A percentile compares a stretch with the other conserved stretches of the same genome.
phyloP scores from a whole-genome alignment of 2,329 filamentous ascomycete species.

The Penicillium griseofulvum region DNA sequence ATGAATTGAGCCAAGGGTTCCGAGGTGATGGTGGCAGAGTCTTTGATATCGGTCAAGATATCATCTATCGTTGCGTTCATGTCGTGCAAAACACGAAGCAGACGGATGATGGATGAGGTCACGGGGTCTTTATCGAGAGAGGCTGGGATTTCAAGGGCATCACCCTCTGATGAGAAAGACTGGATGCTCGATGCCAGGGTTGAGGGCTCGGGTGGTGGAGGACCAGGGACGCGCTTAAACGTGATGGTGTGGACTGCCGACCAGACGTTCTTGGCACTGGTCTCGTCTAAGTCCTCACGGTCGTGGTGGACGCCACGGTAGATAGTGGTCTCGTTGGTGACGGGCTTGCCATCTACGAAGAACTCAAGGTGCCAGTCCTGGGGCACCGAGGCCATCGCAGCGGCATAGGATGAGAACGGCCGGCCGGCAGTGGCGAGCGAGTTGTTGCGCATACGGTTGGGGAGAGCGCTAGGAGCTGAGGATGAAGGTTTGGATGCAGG shows the following conservation, averaged over 20 bases:
- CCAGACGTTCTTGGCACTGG: slow-evolving; percentile 77
- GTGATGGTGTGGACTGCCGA: slow-evolving; percentile 86
- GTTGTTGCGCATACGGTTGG: slow-evolving; percentile 26
- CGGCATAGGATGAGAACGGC: slow-evolving; percentile 73
- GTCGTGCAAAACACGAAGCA: slow-evolving; percentile 87
- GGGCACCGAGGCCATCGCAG: slow-evolving; percentile 73
- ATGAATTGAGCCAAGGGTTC: slow-evolving; percentile 93
- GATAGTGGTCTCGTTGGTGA: slow-evolving; percentile 90
- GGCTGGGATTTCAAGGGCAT: slow-evolving; percentile 64
- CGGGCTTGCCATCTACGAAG: slow-evolving; percentile 75
- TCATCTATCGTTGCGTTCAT: slow-evolving; percentile 93
- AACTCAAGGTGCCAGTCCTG: slow-evolving; percentile 99
- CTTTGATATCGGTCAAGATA: slow-evolving; percentile 75
- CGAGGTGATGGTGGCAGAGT: slow-evolving; percentile 66
- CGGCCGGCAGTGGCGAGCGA: slow-evolving; percentile 56
- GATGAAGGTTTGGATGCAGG: slow-evolving; percentile 50
- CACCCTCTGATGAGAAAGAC: slow-evolving; percentile 50
- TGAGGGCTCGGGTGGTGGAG: slow-evolving; percentile 70
- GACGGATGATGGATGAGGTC: slow-evolving; percentile 79
- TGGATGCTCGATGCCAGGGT: slow-evolving; percentile 57
- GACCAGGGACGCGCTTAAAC: slow-evolving; percentile 81
- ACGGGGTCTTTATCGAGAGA: slow-evolving; percentile 80
- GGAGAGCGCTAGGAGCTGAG: slow-evolving; percentile 25
- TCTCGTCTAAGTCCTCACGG: slow-evolving; percentile 61
- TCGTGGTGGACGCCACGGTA: slow-evolving; percentile 87